Conservation (phyloP, 495 filamentous ascomycete genomes). For the Penicillium robsamsonii region DNA sequence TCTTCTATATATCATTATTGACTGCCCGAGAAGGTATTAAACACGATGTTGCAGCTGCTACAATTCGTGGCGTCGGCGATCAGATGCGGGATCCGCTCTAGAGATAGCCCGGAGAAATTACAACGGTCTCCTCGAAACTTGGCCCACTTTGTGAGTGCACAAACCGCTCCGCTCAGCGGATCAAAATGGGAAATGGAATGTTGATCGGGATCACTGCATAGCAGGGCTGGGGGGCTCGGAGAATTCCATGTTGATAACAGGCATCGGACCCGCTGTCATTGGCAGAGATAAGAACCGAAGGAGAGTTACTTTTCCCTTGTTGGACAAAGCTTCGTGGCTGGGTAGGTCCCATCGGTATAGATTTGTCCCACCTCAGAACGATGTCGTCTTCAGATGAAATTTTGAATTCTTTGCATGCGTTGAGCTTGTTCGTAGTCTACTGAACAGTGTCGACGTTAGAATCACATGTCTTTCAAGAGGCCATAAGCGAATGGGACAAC, state of each 20-base stretch:
- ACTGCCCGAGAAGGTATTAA: not conserved
- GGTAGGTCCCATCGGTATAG: not conserved
- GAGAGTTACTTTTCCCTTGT: not conserved
- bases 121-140: not conserved
- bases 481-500: not conserved
- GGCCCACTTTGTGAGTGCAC: not conserved
- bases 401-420: not conserved
- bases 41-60: not conserved
- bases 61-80: not conserved
- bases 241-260: not conserved
- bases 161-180: not conserved
- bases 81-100: not conserved
- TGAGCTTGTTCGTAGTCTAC: not conserved
- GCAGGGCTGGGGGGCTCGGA: conserved; percentile 2
- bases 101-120: not conserved
- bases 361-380: not conserved
- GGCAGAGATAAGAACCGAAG: not conserved
- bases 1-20: not conserved
- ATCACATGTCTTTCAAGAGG: not conserved
- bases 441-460: not conserved
- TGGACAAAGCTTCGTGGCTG: not conserved
- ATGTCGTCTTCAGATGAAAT: not conserved
- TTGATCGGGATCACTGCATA: conserved; percentile 12
- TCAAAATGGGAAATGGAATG: conserved; percentile 17
- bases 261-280: conserved; percentile 1